Base-by-base conservation (phyloP, 129 eudicot genomes). In the Solidago caesia region DNA sequence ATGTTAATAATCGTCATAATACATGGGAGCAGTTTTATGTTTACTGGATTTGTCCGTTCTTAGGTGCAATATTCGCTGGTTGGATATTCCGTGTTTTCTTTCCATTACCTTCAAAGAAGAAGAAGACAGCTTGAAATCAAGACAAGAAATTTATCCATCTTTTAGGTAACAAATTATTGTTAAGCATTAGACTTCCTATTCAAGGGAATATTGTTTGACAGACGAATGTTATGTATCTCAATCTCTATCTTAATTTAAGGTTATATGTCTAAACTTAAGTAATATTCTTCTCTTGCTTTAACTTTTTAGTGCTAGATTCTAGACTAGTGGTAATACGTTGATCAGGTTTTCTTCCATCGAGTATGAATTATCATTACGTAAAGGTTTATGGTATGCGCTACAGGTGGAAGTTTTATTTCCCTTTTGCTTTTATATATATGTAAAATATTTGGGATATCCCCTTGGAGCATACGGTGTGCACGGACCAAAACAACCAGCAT, bases 11-110 rank as follows among this genome's bases (percentile, higher is more conserved):
- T 15, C 69, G 72, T 64, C 97, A 91, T 83, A 81, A 86, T 73
- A 85, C 97, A 48, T 91, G 97, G 97, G 97, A 88, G 51, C 95
- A 91, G 49, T 86, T 91, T 55, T 86, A 86, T 51, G 95, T 91
- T 12, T 88, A 91, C 79, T 91, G 97, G 97, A 91, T 91, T 25
- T 85, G 85, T 29, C 97, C 97, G 55, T 91, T 86, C 6, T 4
- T 76, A 2, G 97, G 97, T 8, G 97, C 97, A 25, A 85, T 84
- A 81, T 43, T 86, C 44, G 89, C 91, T 15, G 97, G 95, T 68
- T 82, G 87, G 97, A 77, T 84, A 68, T 91, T 91, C 84, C 86
- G 95, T 10, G 56, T 86, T 47, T 29, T 91, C 41, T 91, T 82
- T 56, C 95, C 97, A 46, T 82, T 77, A 2, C 89, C 86, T 41